These are phyloP conservation scores for Centrapalus pauciflorus DNA, from an alignment of 129 eudicot species.

Conservation along the genomic window DNA sequence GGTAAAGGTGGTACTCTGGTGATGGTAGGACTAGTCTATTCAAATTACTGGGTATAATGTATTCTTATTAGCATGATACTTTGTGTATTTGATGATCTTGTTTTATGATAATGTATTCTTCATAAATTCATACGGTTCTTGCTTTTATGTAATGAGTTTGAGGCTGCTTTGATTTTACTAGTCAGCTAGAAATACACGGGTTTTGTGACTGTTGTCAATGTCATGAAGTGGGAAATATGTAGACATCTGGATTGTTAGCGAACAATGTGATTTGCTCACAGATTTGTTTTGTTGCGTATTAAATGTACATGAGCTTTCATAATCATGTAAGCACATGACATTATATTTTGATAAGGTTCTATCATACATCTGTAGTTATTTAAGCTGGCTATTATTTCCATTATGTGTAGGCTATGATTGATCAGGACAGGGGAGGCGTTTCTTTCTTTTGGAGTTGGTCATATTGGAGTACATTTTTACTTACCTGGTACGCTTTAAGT, in stretches of 20 bases:
- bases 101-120: background rate
- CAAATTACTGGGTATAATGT: background rate
- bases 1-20: background rate
- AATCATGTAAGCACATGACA: background rate
- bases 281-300: background rate
- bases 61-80: background rate
- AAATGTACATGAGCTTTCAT: background rate
- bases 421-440: constrained; percentile 44
- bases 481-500: constrained; percentile 60
- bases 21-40: background rate
- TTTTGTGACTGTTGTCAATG: background rate
- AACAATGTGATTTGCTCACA: background rate
- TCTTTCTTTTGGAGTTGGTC: constrained; percentile 94
- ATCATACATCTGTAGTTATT: background rate
- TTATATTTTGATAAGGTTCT: background rate
- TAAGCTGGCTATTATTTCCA: background rate
- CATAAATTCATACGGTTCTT: background rate
- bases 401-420: constrained; percentile 56
- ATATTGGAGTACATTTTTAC: constrained; percentile 94
- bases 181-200: background rate
- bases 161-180: background rate
- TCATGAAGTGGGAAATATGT: background rate
- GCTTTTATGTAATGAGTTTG: background rate
- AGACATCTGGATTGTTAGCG: background rate
- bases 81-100: background rate